phyloP scores from a whole-genome alignment of 2,329 filamentous ascomycete species.

The Amauroascus niger region DNA sequence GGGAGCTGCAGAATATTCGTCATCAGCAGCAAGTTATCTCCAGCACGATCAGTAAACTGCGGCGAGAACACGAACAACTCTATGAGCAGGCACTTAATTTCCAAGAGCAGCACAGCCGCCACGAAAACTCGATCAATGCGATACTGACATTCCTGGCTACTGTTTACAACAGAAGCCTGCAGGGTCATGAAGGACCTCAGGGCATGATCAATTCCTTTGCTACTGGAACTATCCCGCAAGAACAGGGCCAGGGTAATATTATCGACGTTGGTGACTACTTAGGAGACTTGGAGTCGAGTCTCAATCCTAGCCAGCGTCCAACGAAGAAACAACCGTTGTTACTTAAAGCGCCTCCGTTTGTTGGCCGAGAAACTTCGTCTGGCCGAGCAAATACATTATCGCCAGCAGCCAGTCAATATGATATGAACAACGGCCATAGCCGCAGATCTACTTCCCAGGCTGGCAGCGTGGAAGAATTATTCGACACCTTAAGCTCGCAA shows the following conservation, averaged over 20 bases:
- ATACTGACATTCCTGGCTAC: conserved; percentile 95
- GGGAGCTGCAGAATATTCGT: conserved; percentile 71
- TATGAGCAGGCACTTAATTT: conserved; percentile 83
- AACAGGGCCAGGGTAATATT: conserved; percentile 48
- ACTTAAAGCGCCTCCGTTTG: conserved; percentile 36
- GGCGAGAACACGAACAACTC: conserved; percentile 76
- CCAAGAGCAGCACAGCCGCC: conserved; percentile 85
- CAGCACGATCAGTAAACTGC: conserved; percentile 66
- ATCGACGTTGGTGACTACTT: conserved; percentile 52
- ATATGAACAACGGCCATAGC: not conserved
- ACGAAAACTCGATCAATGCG: conserved; percentile 98
- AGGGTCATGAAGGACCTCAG: conserved; percentile 65
- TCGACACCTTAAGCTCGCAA: conserved; percentile 31
- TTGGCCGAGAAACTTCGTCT: conserved; percentile 18
- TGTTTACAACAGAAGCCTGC: conserved; percentile 86
- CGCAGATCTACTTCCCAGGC: conserved; percentile 1
- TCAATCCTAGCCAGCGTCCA: conserved; percentile 27
- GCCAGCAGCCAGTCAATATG: conserved; percentile 21
- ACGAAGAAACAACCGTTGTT: conserved; percentile 41
- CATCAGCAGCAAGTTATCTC: conserved; percentile 81
- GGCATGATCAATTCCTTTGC: conserved; percentile 79
- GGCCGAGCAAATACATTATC: conserved; percentile 32
- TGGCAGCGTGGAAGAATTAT: conserved; percentile 37
- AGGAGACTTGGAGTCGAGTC: conserved; percentile 12
- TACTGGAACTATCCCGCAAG: conserved; percentile 59